Evolutionary conservation across 495 filamentous ascomycete genomes (phyloP).

Genomic region (Friedmanniomyces endolithicus): DNA sequence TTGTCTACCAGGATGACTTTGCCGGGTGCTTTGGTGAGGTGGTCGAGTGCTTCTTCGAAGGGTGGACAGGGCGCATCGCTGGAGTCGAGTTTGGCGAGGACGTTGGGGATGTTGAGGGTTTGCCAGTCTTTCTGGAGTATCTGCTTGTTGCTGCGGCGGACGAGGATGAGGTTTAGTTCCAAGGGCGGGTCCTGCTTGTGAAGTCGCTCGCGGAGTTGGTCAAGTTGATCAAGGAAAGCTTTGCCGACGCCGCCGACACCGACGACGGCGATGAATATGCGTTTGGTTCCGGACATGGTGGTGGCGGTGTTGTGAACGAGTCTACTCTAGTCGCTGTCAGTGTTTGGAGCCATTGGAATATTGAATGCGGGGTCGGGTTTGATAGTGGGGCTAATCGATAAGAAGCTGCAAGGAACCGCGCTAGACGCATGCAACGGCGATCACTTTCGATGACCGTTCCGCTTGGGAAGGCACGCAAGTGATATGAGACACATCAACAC

Average conservation of each 20-base stretch:
- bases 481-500: neutral
- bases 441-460: too few relatives aligned
- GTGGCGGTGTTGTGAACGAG: neutral
- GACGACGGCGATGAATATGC: slow-evolving; percentile 16
- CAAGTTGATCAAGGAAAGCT: slow-evolving; percentile 74
- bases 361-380: too few relatives aligned
- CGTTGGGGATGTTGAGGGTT: slow-evolving; percentile 24
- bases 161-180: slow-evolving; percentile 61
- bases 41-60: slow-evolving; percentile 56
- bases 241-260: slow-evolving; percentile 89
- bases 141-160: slow-evolving; percentile 67
- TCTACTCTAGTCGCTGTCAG: neutral
- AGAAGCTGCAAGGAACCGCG: too few relatives aligned
- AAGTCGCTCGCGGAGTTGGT: slow-evolving; percentile 39
- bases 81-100: slow-evolving; percentile 33
- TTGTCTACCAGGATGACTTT: slow-evolving; percentile 81
- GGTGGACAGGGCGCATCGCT: slow-evolving; percentile 46
- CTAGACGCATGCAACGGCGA: too few relatives aligned
- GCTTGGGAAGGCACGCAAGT: neutral
- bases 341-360: neutral
- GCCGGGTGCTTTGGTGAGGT: slow-evolving; percentile 56
- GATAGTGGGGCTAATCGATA: too few relatives aligned
- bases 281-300: slow-evolving; percentile 4
- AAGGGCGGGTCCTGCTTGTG: slow-evolving; percentile 34
- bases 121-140: slow-evolving; percentile 50